Evolutionary conservation across 1,284 basidiomycete species (phyloP), one percentile per base, ranked within the genome.

Genomic region (Meira nashicola): DNA sequence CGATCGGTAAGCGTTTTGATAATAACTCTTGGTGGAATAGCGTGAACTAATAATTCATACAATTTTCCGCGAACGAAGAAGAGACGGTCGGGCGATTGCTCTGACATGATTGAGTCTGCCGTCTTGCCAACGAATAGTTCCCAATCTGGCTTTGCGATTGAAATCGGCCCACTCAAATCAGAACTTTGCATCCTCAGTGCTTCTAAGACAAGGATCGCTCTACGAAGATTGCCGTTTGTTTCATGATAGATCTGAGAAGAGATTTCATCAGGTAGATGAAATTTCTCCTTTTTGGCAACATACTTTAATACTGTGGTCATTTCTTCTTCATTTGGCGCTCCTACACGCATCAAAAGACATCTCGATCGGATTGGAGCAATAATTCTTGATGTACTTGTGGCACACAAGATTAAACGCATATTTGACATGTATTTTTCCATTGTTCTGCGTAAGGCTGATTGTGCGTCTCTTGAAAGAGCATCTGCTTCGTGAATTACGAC

Each of bases 381-480:
- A 64, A 99, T 89, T 70, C 89, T 89, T 76, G 89, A 90, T 2
- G 95, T 97, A 77, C 90, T 93, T 79, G 92, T 95, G n/a, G 94
- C 92, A 78, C 94, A 97, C 11, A 99, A 85, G 71, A 99, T 94
- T 67, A 99, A 86, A 49, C 95, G 87, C 84, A 99, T 85, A 79
- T 97, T 98, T 51, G 86, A 87, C 89, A 96, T 97, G 82, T 96
- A 98, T 80, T 97, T 77, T 74, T 99, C 94, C 94, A 98, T 99
- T 2, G 94, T 98, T 60, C 95, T 85, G 73, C 95, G 87, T 46
- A 99, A 83, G 4, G 94, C 94, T 1, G 94, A 92, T 82, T 98
- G 94, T 0, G 94, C 94, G 80, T 98, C 94, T 65, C 93, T 87
- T 12, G 91, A 87, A 49, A 98, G 84, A 0, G 89, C 87, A 79